Evolutionary conservation across 768 basidiomycete species (phyloP).

Genomic region (Hericium alpestre): DNA sequence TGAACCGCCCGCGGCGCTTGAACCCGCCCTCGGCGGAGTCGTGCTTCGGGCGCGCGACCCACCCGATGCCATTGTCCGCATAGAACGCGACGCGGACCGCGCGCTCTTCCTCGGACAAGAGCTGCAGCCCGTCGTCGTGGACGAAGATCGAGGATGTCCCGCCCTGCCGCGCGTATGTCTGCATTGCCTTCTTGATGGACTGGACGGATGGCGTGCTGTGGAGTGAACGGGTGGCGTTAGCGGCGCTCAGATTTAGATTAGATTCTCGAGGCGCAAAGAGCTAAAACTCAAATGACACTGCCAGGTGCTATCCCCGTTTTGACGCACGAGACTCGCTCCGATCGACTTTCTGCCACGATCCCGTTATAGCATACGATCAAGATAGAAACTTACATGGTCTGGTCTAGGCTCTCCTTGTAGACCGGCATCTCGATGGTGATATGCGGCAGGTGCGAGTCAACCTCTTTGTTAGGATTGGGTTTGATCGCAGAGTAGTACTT

Average conservation of each 20-base stretch:
- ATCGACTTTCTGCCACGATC: too few species aligned
- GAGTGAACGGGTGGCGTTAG: constrained; percentile 3
- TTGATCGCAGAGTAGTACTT: constrained; percentile 67
- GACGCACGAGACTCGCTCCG: not conserved
- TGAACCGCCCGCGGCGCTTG: constrained; percentile 81
- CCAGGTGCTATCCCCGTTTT: not conserved
- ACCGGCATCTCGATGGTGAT: constrained; percentile 78
- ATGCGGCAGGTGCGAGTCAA: constrained; percentile 60
- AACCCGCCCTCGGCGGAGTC: constrained; percentile 50
- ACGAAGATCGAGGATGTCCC: constrained; percentile 72
- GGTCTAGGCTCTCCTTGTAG: constrained; percentile 76
- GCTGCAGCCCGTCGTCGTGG: constrained; percentile 77
- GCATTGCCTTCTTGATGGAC: constrained; percentile 78
- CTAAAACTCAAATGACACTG: not conserved
- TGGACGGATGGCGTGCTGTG: constrained; percentile 60
- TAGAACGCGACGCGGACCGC: constrained; percentile 66
- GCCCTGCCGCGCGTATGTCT: constrained; percentile 86
- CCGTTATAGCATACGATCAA: not conserved
- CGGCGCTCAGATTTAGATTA: not conserved
- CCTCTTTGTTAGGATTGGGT: constrained; percentile 49
- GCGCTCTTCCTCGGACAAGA: constrained; percentile 50
- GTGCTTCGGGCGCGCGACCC: constrained; percentile 74
- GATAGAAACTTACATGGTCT: constrained; percentile 56
- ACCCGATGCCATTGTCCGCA: constrained; percentile 66
- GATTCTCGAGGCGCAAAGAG: not conserved